phyloP scores from a whole-genome alignment of 352 stramenopile genomes.

The Phytophthora niederhauseri region DNA sequence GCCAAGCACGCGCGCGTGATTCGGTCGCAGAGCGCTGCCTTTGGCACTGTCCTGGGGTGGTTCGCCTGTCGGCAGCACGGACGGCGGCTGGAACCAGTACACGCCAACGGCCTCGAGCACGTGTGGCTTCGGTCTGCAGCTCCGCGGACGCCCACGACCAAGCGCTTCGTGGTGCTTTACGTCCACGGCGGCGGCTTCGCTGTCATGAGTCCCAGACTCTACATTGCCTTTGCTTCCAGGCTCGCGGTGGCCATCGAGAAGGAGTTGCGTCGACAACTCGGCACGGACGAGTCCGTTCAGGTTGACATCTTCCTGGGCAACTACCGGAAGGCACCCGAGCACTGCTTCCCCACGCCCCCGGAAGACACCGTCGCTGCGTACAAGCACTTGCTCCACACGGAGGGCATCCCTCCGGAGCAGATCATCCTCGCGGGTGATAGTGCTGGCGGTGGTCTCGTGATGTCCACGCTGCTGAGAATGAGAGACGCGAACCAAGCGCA shows the following conservation, averaged over 20 bases:
- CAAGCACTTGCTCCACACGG: slow-evolving; percentile 43
- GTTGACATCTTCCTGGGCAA: slow-evolving; percentile 51
- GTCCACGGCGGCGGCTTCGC: slow-evolving; percentile 61
- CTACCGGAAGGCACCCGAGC: slow-evolving; percentile 55
- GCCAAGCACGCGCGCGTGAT: slow-evolving; percentile 39
- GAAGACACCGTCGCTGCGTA: slow-evolving; percentile 48
- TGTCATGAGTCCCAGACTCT: slow-evolving; percentile 49
- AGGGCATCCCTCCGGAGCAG: slow-evolving; percentile 31
- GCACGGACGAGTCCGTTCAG: slow-evolving; percentile 12
- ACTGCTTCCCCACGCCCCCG: slow-evolving; percentile 45
- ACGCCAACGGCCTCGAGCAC: slow-evolving; percentile 44
- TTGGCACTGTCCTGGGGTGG: slow-evolving; percentile 38
- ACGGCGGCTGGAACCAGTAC: slow-evolving; percentile 31
- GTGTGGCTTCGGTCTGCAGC: slow-evolving; percentile 41
- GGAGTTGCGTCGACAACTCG: slow-evolving; percentile 19
- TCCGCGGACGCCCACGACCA: slow-evolving; percentile 9
- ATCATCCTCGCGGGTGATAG: slow-evolving; percentile 51
- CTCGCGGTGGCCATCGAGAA: slow-evolving; percentile 36
- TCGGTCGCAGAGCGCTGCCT: slow-evolving; percentile 36
- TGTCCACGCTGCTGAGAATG: slow-evolving; percentile 49
- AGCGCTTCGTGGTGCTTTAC: slow-evolving; percentile 54
- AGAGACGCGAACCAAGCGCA: slow-evolving; percentile 23
- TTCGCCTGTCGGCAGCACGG: slow-evolving; percentile 31
- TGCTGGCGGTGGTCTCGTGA: slow-evolving; percentile 44
- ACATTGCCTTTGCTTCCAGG: slow-evolving; percentile 36